Evolutionary conservation across 371 early-diverging fungal genomes (phyloP), one percentile per base, ranked within the genome.

Genomic region (Circinella minor): DNA sequence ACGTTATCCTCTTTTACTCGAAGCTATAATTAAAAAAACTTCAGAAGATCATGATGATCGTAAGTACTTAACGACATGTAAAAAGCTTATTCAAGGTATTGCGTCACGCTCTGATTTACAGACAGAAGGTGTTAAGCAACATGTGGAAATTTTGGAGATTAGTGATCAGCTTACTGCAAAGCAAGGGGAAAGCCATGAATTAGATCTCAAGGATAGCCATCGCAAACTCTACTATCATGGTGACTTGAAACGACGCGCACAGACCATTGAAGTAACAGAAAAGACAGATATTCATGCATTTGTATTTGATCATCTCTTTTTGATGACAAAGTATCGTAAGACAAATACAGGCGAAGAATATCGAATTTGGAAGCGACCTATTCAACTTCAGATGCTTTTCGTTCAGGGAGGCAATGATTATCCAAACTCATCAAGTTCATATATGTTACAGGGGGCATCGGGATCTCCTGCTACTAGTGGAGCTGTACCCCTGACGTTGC

Each of bases 251-350:
- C 86, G 91, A 34, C 88, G 89, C 55, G 81, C 88, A 36, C 82
- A 88, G 38, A 86, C 88, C 48, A 82, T 90, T 8, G 93, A 93
- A 36, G 84, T 82, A 36, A 80, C 89, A 0, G 93, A 92, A 54
- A 85, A 84, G 59, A 81, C 87, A 0, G 92, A 93, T 39, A 77
- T 97, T 15, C 85, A 84, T 61, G 90, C 93, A 8, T 94, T 95
- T 77, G 83, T 97, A 38, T 94, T 98, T 71, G 98, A 98, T 73
- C 95, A 98, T 80, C 79, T 89, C 61, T 78, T 98, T 8, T 70
- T 98, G 39, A 79, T 97, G 86, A 89, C 95, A 61, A 93, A 93
- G 71, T 80, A 81, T 49, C 83, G 88, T 61, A 83, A 81, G 47
- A 76, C 78, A 11, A 77, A 80, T 27, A 82, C 80, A 39, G 90